Base-by-base conservation (phyloP, 139 green algal species). In the Tetradesmus obliquus region DNA sequence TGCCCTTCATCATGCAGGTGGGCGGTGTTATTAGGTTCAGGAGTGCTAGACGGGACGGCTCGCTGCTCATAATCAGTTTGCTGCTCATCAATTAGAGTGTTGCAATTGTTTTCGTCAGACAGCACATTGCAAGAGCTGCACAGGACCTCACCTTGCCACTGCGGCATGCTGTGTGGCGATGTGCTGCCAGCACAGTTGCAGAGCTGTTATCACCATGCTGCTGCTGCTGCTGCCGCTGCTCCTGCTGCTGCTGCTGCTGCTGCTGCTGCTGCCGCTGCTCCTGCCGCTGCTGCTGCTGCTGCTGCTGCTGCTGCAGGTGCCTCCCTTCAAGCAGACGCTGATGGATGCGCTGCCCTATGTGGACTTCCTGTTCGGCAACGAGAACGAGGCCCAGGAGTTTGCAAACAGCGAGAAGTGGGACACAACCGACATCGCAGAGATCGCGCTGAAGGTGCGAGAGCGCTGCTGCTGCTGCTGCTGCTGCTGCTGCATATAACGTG, bases 341-440 rank as follows among this genome's bases (percentile, higher is more conserved):
- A 95, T 94, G 90, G 94, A 99, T 22, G 89, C 96, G 20, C 93
- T 99, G 92, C 98, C 97, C 45, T 98, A 98, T 92, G 94, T 99
- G 1, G 98, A 99, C 95, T 98, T 97, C 92, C 94, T 99, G 74
- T 99, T 99, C 94, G 98, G 97, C 84, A 99, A 99, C 90, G 98
- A 99, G 95, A 98, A 96, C 32, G 98, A 99, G 95, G 98, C 98
- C 20, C 89, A 92, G 4, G 95, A 97, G 6, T 99, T 99, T 95
- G 97, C 98, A 51, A 93, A 99, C 94, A 95, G 93, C 20, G 97
- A 99, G 94, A 96, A 96, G 58, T 99, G 97, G 98, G 96, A 97
- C 54, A 98, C 96, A 0, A 84, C 94, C 20, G 95, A 98, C 83
- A 91, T 99, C 8, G 83, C 94, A 58, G 96, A 99, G 91, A 98